Evolutionary conservation across 495 filamentous ascomycete species (phyloP).

Genomic region (Thermothielavioides terrestris): DNA sequence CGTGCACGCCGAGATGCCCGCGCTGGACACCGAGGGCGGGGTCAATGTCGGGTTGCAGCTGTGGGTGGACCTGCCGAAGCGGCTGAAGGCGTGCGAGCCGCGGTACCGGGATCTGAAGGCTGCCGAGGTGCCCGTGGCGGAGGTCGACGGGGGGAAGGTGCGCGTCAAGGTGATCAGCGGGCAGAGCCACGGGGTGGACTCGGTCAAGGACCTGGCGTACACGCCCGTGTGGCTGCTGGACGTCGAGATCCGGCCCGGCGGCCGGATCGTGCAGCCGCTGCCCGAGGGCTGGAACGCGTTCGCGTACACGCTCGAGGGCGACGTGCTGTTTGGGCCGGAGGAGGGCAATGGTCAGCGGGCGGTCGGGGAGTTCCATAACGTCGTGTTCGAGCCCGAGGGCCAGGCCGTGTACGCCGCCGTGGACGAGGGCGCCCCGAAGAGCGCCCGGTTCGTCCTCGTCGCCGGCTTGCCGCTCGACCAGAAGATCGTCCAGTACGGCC

Average conservation of each 20-base stretch:
- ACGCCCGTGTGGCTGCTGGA: conserved; percentile 94
- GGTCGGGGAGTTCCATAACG: conserved; percentile 73
- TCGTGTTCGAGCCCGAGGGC: conserved; percentile 76
- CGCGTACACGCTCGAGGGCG: conserved; percentile 69
- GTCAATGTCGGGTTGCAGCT: conserved; percentile 84
- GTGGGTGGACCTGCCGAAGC: conserved; percentile 83
- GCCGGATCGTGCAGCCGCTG: conserved; percentile 59
- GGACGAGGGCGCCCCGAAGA: conserved; percentile 55
- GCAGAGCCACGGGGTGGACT: conserved; percentile 72
- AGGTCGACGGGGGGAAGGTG: conserved; percentile 62
- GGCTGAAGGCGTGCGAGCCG: conserved; percentile 81
- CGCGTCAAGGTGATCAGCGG: conserved; percentile 84
- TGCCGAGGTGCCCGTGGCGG: conserved; percentile 63
- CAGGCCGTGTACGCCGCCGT: conserved; percentile 65
- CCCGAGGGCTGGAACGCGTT: conserved; percentile 88
- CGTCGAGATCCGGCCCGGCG: conserved; percentile 72
- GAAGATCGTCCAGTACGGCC: conserved; percentile 90
- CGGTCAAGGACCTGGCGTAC: conserved; percentile 81
- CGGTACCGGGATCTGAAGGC: conserved; percentile 79
- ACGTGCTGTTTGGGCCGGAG: conserved; percentile 54
- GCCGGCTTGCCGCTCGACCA: conserved; percentile 85
- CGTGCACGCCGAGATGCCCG: conserved; percentile 95
- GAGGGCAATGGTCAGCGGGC: conserved; percentile 39
- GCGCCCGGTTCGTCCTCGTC: conserved; percentile 66
- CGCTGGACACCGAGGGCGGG: conserved; percentile 56